Evolutionary conservation across 176 grass and related monocot species (phyloP).

Genomic region (Eragrostis curvula): DNA sequence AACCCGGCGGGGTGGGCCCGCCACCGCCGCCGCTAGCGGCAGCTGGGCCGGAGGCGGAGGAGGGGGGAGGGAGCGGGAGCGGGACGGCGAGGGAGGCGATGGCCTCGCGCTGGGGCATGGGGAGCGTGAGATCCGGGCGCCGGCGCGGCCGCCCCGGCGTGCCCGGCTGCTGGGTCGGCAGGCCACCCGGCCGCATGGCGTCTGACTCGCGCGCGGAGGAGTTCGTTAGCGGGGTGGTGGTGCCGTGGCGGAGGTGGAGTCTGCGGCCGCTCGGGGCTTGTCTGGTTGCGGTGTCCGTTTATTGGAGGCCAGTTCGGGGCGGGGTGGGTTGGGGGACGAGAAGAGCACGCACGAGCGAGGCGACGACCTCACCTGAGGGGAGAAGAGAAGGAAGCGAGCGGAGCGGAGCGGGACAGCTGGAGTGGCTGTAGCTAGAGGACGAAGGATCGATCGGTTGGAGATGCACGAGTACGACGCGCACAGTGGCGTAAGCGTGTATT

Average conservation of each 20-base stretch:
- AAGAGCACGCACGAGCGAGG: not conserved
- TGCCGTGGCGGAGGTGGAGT: not conserved
- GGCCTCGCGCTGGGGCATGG: slow-evolving; percentile 60
- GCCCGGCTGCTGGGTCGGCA: slow-evolving; percentile 40
- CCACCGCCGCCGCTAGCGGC: not conserved
- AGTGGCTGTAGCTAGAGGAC: not conserved
- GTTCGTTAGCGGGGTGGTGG: slow-evolving; percentile 14
- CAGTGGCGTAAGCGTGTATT: not conserved
- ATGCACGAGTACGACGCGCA: not conserved
- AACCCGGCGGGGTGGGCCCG: not conserved
- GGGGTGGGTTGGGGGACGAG: not conserved
- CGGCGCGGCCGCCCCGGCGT: slow-evolving; percentile 49
- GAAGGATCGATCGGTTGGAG: not conserved
- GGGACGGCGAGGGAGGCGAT: slow-evolving; percentile 58
- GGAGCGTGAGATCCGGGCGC: slow-evolving; percentile 64
- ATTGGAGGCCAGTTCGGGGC: not conserved
- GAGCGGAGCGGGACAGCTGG: not conserved
- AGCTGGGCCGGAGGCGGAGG: not conserved
- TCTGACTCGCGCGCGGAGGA: not conserved
- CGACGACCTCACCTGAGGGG: not conserved
- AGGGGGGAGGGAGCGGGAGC: slow-evolving; percentile 44
- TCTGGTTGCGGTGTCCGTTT: slow-evolving; percentile 8
- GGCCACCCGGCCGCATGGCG: slow-evolving; percentile 34
- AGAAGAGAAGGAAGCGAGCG: not conserved
- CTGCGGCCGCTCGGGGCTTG: slow-evolving; percentile 25